phyloP scores from a whole-genome alignment of 1,284 basidiomycete genomes.

The Porodaedalea pini region DNA sequence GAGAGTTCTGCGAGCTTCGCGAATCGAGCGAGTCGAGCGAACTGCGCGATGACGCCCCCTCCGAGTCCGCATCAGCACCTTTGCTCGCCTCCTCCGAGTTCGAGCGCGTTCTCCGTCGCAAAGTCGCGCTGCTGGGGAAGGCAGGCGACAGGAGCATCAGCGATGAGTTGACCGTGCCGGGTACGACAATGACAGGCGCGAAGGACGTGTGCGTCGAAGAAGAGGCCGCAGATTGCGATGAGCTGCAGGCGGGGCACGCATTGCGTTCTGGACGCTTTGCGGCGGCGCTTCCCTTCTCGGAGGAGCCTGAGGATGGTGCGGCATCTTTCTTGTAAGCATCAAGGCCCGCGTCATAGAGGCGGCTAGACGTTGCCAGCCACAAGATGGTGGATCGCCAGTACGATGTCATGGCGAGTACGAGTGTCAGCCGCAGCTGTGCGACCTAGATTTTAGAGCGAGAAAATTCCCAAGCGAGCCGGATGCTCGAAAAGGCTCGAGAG shows the following conservation, averaged over 20 bases:
- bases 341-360: not conserved
- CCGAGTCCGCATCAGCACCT: not conserved
- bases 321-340: conserved; percentile 1
- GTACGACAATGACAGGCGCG: conserved; percentile 12
- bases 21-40: conserved; percentile 1
- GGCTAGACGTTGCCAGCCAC: conserved; percentile 9
- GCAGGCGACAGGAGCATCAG: conserved; percentile 13
- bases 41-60: not conserved
- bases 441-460: no score
- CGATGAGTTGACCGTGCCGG: conserved; percentile 14
- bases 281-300: no score
- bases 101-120: not conserved
- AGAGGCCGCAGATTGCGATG: not conserved
- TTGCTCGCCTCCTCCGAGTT: not conserved
- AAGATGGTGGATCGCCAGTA: conserved; percentile 5
- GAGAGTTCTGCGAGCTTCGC: not conserved
- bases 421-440: not conserved
- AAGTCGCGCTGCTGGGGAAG: not conserved
- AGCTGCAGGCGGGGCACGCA: not conserved
- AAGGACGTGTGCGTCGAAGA: conserved; percentile 6
- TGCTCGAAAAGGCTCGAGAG: no score
- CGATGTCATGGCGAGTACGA: conserved; percentile 1
- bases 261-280: no score
- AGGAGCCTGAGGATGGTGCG: not conserved
- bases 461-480: no score